Evolutionary conservation across 352 stramenopile species (phyloP).

Genomic region (Elongisporangium senticosum): DNA sequence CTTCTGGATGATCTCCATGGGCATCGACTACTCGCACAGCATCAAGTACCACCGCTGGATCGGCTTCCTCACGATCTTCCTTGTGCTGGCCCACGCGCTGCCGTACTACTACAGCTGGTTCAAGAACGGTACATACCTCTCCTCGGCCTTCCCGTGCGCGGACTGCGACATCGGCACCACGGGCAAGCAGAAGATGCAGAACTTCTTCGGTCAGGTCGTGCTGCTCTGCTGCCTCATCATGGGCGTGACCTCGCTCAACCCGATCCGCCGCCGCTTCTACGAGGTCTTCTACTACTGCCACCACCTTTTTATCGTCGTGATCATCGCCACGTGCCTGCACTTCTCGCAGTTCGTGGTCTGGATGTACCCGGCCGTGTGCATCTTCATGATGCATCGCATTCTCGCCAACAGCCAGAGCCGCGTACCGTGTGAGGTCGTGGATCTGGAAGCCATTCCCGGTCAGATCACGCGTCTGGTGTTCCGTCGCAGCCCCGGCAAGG

Average conservation of each 20-base stretch:
- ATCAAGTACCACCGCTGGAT: slow-evolving; percentile 90
- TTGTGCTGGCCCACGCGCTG: slow-evolving; percentile 56
- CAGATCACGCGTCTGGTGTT: slow-evolving; percentile 82
- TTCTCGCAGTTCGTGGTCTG: slow-evolving; percentile 80
- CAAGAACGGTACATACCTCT: slow-evolving; percentile 42
- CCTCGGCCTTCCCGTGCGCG: slow-evolving; percentile 54
- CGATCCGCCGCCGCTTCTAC: slow-evolving; percentile 74
- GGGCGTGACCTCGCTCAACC: slow-evolving; percentile 61
- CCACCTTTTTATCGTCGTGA: slow-evolving; percentile 82
- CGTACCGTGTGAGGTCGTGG: slow-evolving; percentile 70
- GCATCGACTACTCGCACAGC: slow-evolving; percentile 80
- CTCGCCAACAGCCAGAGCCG: slow-evolving; percentile 59
- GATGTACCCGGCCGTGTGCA: slow-evolving; percentile 75
- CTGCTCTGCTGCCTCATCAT: slow-evolving; percentile 71
- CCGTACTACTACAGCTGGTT: slow-evolving; percentile 76
- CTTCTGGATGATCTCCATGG: slow-evolving; percentile 82
- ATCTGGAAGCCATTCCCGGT: slow-evolving; percentile 76
- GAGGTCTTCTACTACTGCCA: slow-evolving; percentile 87
- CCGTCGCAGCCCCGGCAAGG: slow-evolving; percentile 61
- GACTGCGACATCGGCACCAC: slow-evolving; percentile 62
- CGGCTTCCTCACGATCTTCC: slow-evolving; percentile 59
- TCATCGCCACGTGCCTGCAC: slow-evolving; percentile 60
- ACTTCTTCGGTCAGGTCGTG: slow-evolving; percentile 71
- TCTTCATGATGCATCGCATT: slow-evolving; percentile 83
- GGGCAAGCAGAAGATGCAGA: slow-evolving; percentile 62